These are phyloP conservation scores for Pseudogymnoascus sp. DNA, from an alignment of 2,329 filamentous ascomycete species.

Conservation along the genomic window DNA sequence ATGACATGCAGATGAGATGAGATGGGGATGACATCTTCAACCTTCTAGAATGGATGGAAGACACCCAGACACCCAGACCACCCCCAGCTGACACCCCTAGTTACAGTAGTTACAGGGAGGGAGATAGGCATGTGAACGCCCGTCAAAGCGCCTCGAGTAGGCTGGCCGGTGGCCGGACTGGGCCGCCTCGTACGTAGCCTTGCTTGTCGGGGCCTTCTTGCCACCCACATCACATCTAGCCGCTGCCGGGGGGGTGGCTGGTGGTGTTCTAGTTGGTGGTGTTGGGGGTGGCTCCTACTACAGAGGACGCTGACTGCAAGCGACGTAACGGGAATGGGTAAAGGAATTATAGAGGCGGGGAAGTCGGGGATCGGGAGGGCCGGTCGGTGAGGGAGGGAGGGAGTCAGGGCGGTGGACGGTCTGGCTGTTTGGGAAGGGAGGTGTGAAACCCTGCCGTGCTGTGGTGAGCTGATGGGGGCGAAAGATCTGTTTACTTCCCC, in stretches of 20 bases:
- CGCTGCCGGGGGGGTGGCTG: not conserved
- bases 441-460: too few relatives aligned
- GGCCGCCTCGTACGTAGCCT: not conserved
- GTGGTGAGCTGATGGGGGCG: too few relatives aligned
- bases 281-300: too few relatives aligned
- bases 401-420: not conserved
- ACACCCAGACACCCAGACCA: too few relatives aligned
- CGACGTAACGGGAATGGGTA: not conserved
- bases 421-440: too few relatives aligned
- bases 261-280: too few relatives aligned
- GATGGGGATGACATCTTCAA: not conserved
- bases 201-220: not conserved
- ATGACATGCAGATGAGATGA: not conserved
- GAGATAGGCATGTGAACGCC: not conserved
- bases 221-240: not conserved
- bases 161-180: too few relatives aligned
- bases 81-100: too few relatives aligned
- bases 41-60: not conserved
- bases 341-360: not conserved
- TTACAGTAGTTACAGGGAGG: too few relatives aligned
- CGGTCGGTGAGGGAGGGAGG: not conserved
- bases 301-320: too few relatives aligned
- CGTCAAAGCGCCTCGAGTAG: not conserved
- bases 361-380: not conserved
- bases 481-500: too few relatives aligned